These are phyloP conservation scores for Candida insectorum DNA, from an alignment of 805 yeast genomes.

Conservation along the genomic window DNA sequence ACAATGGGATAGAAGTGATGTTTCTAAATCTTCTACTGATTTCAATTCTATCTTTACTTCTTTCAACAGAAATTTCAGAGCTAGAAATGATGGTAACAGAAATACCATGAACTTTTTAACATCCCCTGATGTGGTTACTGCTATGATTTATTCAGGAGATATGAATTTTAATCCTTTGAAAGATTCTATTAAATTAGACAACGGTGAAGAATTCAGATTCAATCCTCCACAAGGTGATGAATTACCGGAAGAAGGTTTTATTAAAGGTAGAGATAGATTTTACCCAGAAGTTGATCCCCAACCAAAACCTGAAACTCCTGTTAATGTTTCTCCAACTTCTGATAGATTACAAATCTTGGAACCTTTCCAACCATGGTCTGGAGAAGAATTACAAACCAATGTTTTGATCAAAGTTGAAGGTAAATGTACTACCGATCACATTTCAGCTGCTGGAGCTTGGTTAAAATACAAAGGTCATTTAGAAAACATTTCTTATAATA, in stretches of 20 bases:
- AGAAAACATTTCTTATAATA: constrained; percentile 92
- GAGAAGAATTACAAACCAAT: constrained; percentile 72
- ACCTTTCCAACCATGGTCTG: constrained; percentile 85
- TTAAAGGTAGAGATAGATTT: constrained; percentile 67
- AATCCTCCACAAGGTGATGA: constrained; percentile 80
- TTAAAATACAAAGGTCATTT: constrained; percentile 96
- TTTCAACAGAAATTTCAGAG: constrained; percentile 95
- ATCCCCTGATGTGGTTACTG: constrained; percentile 97
- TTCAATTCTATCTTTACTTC: constrained; percentile 92
- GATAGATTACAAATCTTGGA: constrained; percentile 89
- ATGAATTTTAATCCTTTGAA: constrained; percentile 88
- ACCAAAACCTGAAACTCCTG: constrained; percentile 55
- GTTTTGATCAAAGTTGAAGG: constrained; percentile 92
- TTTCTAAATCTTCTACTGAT: constrained; percentile 59
- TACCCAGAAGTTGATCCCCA: constrained; percentile 71
- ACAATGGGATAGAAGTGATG: constrained; percentile 95
- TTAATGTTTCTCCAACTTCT: constrained; percentile 80
- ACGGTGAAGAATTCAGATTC: constrained; percentile 76
- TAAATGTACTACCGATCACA: constrained; percentile 97
- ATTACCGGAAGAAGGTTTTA: constrained; percentile 76
- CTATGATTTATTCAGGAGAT: constrained; percentile 93
- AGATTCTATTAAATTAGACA: constrained; percentile 69
- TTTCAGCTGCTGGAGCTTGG: constrained; percentile 99
- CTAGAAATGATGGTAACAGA: constrained; percentile 98
- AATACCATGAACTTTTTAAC: constrained; percentile 96